Evolutionary conservation across 495 filamentous ascomycete species (phyloP).

Genomic region (Bathelium albidoporum): DNA sequence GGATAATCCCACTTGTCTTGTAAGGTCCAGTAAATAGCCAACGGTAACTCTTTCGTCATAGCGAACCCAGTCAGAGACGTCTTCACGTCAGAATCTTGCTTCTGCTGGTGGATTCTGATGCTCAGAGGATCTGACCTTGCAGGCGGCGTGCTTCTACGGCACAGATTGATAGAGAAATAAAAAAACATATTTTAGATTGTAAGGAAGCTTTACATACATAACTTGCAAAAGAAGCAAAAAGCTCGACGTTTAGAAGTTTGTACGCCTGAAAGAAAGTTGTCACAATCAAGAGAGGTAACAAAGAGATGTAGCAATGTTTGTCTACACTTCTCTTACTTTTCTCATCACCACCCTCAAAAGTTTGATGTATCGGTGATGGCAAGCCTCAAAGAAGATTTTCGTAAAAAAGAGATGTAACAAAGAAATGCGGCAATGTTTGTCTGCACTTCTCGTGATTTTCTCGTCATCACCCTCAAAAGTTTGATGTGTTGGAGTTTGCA

Average conservation of each 20-base stretch:
- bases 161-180: background rate
- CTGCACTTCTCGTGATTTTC: background rate
- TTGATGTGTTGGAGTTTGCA: background rate
- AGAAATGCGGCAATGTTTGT: background rate
- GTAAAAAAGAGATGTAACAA: too few species aligned
- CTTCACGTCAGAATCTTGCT: background rate
- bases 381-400: background rate
- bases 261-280: background rate
- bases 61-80: background rate
- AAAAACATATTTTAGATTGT: background rate
- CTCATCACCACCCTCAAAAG: too few species aligned
- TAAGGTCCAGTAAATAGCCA: background rate
- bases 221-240: background rate
- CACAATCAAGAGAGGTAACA: too few species aligned
- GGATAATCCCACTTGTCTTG: background rate
- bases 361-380: background rate
- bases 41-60: background rate
- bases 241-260: background rate
- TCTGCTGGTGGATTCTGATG: background rate
- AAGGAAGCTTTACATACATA: background rate
- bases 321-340: background rate
- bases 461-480: too few species aligned
- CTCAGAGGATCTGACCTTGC: background rate
- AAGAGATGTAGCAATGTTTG: background rate
- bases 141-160: background rate